These are phyloP conservation scores for Penicillium sp. DNA, from an alignment of 2,329 filamentous ascomycete genomes.

Conservation along the genomic window DNA sequence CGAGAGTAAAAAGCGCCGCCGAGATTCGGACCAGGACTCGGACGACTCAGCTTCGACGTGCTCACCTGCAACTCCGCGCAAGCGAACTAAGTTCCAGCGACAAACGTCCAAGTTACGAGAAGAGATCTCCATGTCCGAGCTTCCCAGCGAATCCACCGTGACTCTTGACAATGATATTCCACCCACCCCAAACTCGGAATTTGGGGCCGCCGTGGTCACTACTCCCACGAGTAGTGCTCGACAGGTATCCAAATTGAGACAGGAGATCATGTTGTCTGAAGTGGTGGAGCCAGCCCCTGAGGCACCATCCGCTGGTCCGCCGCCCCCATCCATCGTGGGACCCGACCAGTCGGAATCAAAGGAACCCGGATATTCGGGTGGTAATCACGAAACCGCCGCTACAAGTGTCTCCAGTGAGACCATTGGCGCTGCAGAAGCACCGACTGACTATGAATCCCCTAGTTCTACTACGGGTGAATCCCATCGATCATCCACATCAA, in stretches of 20 bases:
- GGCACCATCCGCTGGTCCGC: slow-evolving; percentile 9
- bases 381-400: slow-evolving; percentile 2
- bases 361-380: neutral
- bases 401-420: slow-evolving; percentile 10
- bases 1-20: slow-evolving; percentile 31
- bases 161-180: slow-evolving; percentile 12
- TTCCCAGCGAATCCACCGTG: slow-evolving; percentile 22
- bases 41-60: slow-evolving; percentile 21
- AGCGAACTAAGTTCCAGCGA: slow-evolving; percentile 34
- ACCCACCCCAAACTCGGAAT: slow-evolving; percentile 7
- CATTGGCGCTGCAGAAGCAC: slow-evolving; percentile 9
- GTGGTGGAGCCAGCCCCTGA: slow-evolving; percentile 4
- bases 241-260: slow-evolving; percentile 14
- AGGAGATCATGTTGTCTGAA: slow-evolving; percentile 15
- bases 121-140: slow-evolving; percentile 36
- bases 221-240: slow-evolving; percentile 1
- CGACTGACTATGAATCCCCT: slow-evolving; percentile 28
- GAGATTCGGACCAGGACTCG: slow-evolving; percentile 26
- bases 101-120: slow-evolving; percentile 38
- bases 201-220: slow-evolving; percentile 6
- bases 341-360: slow-evolving; percentile 2
- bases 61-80: slow-evolving; percentile 35
- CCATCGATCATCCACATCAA: slow-evolving; percentile 36
- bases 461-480: slow-evolving; percentile 33
- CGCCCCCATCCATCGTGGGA: slow-evolving; percentile 6